These are phyloP conservation scores for Fremontodendron californicum DNA, from an alignment of 345 rosid species.

Conservation along the genomic window DNA sequence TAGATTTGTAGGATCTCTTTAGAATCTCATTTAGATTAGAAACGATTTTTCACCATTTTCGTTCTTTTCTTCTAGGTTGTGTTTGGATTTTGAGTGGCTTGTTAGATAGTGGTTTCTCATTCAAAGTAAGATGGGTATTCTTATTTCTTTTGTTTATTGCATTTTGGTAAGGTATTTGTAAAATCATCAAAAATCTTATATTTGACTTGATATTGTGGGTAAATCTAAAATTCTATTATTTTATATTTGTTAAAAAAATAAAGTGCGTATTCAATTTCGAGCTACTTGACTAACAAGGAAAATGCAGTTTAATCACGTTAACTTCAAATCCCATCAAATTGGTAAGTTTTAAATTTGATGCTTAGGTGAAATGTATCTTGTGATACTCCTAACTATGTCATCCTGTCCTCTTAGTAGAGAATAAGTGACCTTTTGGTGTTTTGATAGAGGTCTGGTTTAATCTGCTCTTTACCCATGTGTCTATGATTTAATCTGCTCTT, in stretches of 20 bases:
- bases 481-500: not conserved
- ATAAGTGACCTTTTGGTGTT: not conserved
- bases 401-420: not conserved
- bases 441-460: not conserved
- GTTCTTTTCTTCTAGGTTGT: not conserved
- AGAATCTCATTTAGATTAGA: not conserved
- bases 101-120: not conserved
- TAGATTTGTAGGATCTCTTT: not conserved
- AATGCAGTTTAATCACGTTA: not conserved
- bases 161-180: conserved; percentile 1
- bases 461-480: not conserved
- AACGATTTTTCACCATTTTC: not conserved
- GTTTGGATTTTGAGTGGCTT: not conserved
- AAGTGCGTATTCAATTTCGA: not conserved
- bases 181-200: not conserved
- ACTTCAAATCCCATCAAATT: not conserved
- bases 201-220: not conserved
- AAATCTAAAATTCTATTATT: not conserved
- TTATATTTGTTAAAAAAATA: not conserved
- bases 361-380: not conserved
- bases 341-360: not conserved
- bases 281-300: not conserved
- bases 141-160: not conserved
- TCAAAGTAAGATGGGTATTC: not conserved
- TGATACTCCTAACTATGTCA: not conserved